Evolutionary conservation across 1,139 yeast genomes (phyloP).

Genomic region (Kodamaea suecica): DNA sequence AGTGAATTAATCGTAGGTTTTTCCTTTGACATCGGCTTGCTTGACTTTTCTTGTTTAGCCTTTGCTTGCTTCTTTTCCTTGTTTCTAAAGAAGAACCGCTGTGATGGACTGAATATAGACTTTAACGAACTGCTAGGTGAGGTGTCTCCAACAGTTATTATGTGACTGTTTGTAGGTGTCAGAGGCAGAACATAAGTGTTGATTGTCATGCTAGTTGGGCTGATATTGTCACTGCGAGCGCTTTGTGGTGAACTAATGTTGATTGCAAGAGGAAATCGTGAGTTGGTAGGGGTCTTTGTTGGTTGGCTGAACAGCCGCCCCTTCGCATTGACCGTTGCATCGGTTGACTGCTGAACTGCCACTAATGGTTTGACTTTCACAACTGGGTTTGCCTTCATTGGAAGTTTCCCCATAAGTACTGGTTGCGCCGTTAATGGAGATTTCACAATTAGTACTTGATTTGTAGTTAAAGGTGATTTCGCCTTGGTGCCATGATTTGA

Average conservation of each 20-base stretch:
- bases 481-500: too few species aligned
- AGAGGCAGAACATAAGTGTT: conserved; percentile 14
- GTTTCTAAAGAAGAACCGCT: conserved; percentile 23
- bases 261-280: background rate
- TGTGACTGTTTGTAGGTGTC: conserved; percentile 22
- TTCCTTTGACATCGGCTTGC: conserved; percentile 4
- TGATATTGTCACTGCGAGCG: background rate
- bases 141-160: conserved; percentile 34
- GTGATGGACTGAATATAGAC: conserved; percentile 34
- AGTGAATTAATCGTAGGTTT: conserved; percentile 37
- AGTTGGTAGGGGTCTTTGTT: background rate
- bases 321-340: too few species aligned
- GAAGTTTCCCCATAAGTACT: too few species aligned
- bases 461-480: too few species aligned
- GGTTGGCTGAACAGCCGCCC: too few species aligned
- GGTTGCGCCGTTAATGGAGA: too few species aligned
- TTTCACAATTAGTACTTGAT: too few species aligned
- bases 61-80: conserved; percentile 5
- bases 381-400: too few species aligned
- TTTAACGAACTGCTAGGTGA: conserved; percentile 31
- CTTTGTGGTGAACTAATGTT: background rate
- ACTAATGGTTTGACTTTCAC: too few species aligned
- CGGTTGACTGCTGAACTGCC: too few species aligned
- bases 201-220: conserved; percentile 10
- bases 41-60: too few species aligned